These are phyloP conservation scores for Taphrina sp. DNA, from an alignment of 1,139 yeast genomes.

Conservation along the genomic window DNA sequence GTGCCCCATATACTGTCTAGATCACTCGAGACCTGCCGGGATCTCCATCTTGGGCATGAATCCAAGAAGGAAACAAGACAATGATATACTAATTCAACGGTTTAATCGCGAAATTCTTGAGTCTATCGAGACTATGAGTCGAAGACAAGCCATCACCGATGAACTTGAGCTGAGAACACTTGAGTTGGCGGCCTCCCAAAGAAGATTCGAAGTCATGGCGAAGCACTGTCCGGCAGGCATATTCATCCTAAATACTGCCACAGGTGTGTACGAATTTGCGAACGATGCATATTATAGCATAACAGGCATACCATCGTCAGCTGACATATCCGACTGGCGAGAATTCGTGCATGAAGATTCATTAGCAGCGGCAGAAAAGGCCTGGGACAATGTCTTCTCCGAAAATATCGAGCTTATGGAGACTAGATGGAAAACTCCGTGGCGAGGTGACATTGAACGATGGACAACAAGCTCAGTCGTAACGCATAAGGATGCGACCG, in stretches of 20 bases:
- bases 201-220: slow-evolving; percentile 10
- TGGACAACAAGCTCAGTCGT: slow-evolving; percentile 19
- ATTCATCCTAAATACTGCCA: slow-evolving; percentile 6
- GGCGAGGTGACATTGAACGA: slow-evolving; percentile 12
- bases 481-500: slow-evolving; percentile 2
- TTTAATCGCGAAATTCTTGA: neutral
- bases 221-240: slow-evolving; percentile 12
- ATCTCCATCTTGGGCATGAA: slow-evolving; percentile 5
- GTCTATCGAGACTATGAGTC: neutral
- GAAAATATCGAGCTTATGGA: slow-evolving; percentile 1
- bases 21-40: slow-evolving; percentile 4
- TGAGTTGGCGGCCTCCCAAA: slow-evolving; percentile 8
- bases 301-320: slow-evolving; percentile 14
- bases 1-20: slow-evolving; percentile 9
- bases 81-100: neutral
- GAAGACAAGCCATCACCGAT: neutral
- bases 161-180: neutral
- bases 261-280: slow-evolving; percentile 1
- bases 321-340: neutral
- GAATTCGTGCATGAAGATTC: slow-evolving; percentile 3
- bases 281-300: slow-evolving; percentile 13
- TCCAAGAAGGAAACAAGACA: slow-evolving; percentile 4
- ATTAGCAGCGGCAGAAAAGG: neutral
- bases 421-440: slow-evolving; percentile 14
- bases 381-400: slow-evolving; percentile 2